A percentile compares a stretch with the other conserved stretches of the same genome.
Conservation (phyloP, 2,329 filamentous ascomycete genomes). For the Huntiella moniliformis region DNA sequence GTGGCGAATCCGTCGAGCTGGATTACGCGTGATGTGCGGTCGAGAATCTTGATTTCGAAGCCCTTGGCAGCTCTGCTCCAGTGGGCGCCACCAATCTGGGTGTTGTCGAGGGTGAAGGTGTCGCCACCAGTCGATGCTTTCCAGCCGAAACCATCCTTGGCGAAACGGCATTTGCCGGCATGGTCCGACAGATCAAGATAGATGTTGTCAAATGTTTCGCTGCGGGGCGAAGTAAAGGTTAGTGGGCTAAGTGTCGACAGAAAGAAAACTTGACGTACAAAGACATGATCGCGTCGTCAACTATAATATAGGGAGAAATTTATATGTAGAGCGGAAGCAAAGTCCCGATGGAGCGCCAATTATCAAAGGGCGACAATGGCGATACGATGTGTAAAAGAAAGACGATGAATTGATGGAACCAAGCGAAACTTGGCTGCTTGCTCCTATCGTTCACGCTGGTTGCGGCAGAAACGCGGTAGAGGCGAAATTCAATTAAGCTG, state of each 20-base stretch:
- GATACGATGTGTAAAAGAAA: too few species aligned
- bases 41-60: constrained; percentile 81
- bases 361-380: too few species aligned
- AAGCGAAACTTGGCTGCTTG: too few species aligned
- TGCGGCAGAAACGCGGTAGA: too few species aligned
- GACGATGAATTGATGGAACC: too few species aligned
- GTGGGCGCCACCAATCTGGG: constrained; percentile 69
- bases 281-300: constrained; percentile 3
- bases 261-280: constrained; percentile 2
- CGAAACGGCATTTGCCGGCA: constrained; percentile 81
- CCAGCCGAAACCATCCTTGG: constrained; percentile 89
- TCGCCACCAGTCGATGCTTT: constrained; percentile 75
- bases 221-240: constrained; percentile 16
- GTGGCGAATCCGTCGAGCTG: constrained; percentile 91
- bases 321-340: too few species aligned
- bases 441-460: too few species aligned
- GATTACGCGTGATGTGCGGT: constrained; percentile 66
- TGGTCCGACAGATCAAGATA: constrained; percentile 90
- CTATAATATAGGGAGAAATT: too few species aligned
- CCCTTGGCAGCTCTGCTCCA: constrained; percentile 90
- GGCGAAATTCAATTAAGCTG: too few species aligned
- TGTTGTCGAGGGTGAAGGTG: constrained; percentile 80
- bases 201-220: constrained; percentile 93
- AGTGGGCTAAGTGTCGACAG: background rate
- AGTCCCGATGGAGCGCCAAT: too few species aligned